Evolutionary conservation across 345 rosid species (phyloP).

Genomic region (Gossypium anomalum): DNA sequence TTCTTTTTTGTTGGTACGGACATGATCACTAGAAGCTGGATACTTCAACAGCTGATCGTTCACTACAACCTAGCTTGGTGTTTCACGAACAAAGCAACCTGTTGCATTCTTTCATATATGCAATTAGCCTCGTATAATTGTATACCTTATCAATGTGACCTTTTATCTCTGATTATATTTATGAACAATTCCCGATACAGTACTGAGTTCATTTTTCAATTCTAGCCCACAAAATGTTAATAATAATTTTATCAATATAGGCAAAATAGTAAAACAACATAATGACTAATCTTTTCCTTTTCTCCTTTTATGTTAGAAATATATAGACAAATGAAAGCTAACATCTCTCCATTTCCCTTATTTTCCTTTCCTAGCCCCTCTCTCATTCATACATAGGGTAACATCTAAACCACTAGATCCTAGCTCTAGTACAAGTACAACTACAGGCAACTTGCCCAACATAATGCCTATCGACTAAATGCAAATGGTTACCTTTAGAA

Average conservation of each 20-base stretch:
- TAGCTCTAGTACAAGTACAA: not conserved
- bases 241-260: not conserved
- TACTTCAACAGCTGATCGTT: not conserved
- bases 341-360: not conserved
- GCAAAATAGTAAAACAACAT: slow-evolving; percentile 4
- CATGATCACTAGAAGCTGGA: not conserved
- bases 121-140: not conserved
- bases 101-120: not conserved
- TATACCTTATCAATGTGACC: not conserved
- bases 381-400: not conserved
- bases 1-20: not conserved
- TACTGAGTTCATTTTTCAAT: not conserved
- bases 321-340: not conserved
- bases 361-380: not conserved
- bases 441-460: slow-evolving; percentile 3
- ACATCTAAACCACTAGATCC: not conserved
- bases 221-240: not conserved
- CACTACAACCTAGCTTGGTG: too few relatives aligned
- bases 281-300: not conserved
- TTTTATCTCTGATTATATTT: not conserved
- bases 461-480: not conserved
- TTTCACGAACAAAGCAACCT: not conserved
- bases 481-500: not conserved
- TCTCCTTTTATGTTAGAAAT: not conserved
- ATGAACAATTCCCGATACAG: not conserved